Evolutionary conservation across 164 flowering plant species (phyloP), one percentile per base, ranked within the genome.

Genomic region (Piper betle): DNA sequence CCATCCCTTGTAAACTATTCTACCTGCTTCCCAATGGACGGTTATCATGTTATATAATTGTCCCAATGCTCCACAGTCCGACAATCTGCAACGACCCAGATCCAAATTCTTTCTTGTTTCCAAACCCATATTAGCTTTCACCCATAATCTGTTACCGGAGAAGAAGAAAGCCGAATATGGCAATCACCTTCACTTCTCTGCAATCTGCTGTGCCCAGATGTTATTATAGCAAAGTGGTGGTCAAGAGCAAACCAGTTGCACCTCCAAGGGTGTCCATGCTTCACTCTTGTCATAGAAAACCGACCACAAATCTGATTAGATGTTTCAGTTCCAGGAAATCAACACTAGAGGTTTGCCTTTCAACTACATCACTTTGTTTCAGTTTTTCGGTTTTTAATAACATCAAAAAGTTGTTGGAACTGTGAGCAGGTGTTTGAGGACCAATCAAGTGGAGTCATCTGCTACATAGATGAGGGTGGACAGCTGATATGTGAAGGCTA

Each of bases 401-500:
- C 54, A 4, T 38, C 8, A 46, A 10, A 16, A 17, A 16, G 37
- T 3, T 38, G 33, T 11, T 8, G n/a, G 43, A 15, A 40, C 42
- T 39, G 16, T 39, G 42, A 17, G 1, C 60, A 60, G 69, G 43
- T 60, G 6, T 66, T 60, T 55, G 69, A 66, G 61, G 69, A 66
- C 54, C 60, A 55, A 40, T 54, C 63, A 3, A 66, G 52, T 10
- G 69, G 69, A 37, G 61, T 66, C 5, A 19, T 66, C 60, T 66
- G 69, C 39, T 66, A 66, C 55, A 61, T 39, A 66, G 64, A 60
- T 25, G 59, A 53, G 13, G 39, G 13, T 1, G 69, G 69, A n/a
- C 64, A 66, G 53, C 12, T 66, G 43, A 66, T 66, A 13, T 66
- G 64, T 42, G 69, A 66, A 55, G 69, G 69, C 18, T 55, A 60